Percentiles rank a stretch among this genome's conserved stretches.
These are phyloP conservation scores for Xylaria venustula DNA, from an alignment of 495 filamentous ascomycete genomes.

Conservation along the genomic window DNA sequence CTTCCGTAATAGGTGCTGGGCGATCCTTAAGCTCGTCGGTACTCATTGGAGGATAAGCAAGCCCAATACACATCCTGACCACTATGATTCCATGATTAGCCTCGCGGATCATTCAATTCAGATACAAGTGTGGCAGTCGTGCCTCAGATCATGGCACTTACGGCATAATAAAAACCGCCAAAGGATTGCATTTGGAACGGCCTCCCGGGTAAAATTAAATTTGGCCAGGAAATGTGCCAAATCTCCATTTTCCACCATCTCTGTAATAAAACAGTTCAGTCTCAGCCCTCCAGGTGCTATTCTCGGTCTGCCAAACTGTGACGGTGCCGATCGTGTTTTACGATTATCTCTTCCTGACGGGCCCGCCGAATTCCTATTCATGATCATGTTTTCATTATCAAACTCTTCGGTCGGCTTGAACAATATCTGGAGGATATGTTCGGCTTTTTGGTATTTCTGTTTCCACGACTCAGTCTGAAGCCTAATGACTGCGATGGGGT, in stretches of 20 bases:
- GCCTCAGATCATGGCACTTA: not conserved
- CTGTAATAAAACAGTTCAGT: not conserved
- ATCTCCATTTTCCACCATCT: slow-evolving; percentile 8
- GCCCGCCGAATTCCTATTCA: not conserved
- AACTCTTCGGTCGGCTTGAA: not conserved
- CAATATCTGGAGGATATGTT: slow-evolving; percentile 5
- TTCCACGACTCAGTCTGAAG: not conserved
- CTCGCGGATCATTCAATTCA: not conserved
- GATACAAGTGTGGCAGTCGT: not conserved
- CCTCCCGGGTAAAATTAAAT: not conserved
- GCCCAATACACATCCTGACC: slow-evolving; percentile 6
- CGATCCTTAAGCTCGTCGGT: not conserved
- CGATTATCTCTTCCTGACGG: too few relatives aligned
- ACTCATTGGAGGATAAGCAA: not conserved
- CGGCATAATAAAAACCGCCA: slow-evolving; percentile 4
- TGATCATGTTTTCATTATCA: not conserved
- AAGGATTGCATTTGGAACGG: not conserved
- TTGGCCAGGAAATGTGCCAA: not conserved
- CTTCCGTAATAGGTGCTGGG: not conserved
- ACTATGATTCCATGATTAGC: not conserved
- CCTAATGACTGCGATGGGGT: not conserved
- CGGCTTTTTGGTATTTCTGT: not conserved
- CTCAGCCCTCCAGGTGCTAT: not conserved
- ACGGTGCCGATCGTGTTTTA: too few relatives aligned
- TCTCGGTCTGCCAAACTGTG: too few relatives aligned